Percentiles rank a stretch among this genome's conserved stretches.
Evolutionary conservation across 371 early-diverging fungal species (phyloP).

Genomic region (Capillidium heterosporum): DNA sequence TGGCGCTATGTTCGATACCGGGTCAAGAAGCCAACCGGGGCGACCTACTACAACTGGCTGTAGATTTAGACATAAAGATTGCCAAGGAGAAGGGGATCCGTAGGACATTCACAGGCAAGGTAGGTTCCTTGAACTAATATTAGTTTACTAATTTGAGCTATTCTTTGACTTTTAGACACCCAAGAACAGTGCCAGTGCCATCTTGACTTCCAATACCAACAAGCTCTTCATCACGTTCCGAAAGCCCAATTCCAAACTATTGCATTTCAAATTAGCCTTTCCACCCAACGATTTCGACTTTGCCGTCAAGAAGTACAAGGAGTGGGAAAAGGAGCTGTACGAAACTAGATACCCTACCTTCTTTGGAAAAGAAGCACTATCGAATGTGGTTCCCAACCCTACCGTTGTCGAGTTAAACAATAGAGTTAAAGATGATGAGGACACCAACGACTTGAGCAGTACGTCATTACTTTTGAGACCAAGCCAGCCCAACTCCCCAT

Average conservation of each 20-base stretch:
- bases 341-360: constrained; percentile 63
- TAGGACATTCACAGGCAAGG: constrained; percentile 64
- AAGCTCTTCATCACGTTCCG: constrained; percentile 52
- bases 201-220: constrained; percentile 63
- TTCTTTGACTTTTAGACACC: constrained; percentile 35
- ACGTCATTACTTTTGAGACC: background rate
- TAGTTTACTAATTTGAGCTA: background rate
- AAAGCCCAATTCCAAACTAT: constrained; percentile 32
- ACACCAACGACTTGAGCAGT: background rate
- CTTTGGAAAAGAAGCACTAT: constrained; percentile 23
- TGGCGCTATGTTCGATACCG: constrained; percentile 51
- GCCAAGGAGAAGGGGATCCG: constrained; percentile 50
- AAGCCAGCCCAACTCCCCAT: background rate
- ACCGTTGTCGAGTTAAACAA: background rate
- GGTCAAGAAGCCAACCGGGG: constrained; percentile 39
- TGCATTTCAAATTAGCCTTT: constrained; percentile 54
- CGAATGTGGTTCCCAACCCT: background rate
- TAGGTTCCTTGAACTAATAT: too few relatives aligned
- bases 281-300: constrained; percentile 52
- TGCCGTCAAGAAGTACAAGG: constrained; percentile 44
- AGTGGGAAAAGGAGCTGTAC: constrained; percentile 49
- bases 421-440: constrained; percentile 6
- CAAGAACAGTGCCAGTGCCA: constrained; percentile 59
- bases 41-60: constrained; percentile 47
- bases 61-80: constrained; percentile 48